phyloP scores from a whole-genome alignment of 164 flowering plant species.

The Chloranthus sessilifolius region DNA sequence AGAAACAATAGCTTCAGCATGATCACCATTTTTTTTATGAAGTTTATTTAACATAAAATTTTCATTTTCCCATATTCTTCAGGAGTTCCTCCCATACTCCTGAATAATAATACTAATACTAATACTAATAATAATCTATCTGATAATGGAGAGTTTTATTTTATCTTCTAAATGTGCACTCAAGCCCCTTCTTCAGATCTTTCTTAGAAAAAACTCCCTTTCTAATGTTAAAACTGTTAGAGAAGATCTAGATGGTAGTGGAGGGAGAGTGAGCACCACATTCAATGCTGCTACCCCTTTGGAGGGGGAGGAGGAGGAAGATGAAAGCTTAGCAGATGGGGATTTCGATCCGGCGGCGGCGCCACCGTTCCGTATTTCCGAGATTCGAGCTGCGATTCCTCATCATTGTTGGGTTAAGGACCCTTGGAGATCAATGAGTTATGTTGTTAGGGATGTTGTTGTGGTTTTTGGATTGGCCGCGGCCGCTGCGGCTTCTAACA shows the following conservation, averaged over 20 bases:
- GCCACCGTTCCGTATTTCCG: conserved; percentile 64
- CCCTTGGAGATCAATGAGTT: conserved; percentile 78
- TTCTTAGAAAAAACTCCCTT: conserved; percentile 1
- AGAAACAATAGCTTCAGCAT: too few species aligned
- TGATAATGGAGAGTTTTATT: too few species aligned
- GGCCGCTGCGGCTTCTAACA: conserved; percentile 39
- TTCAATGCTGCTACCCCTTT: too few species aligned
- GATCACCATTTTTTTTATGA: too few species aligned
- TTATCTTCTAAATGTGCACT: conserved; percentile 10
- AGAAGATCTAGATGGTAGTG: conserved; percentile 18
- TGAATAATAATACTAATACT: too few species aligned
- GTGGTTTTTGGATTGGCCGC: conserved; percentile 59
- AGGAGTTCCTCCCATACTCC: too few species aligned
- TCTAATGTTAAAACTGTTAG: neutral
- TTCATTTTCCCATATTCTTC: too few species aligned
- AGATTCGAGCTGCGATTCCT: conserved; percentile 66
- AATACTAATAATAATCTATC: too few species aligned
- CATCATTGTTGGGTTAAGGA: conserved; percentile 82
- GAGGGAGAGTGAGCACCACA: conserved; percentile 8
- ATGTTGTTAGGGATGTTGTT: conserved; percentile 64
- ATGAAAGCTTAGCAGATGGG: neutral
- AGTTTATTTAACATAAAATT: too few species aligned
- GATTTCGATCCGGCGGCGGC: conserved; percentile 53
- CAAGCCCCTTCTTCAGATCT: conserved; percentile 10
- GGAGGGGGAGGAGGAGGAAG: conserved; percentile 11